Percentiles rank a stretch among this genome's conserved stretches.
These are phyloP conservation scores for Aspergillus fischeri DNA, from an alignment of 2,329 filamentous ascomycete species.

Conservation along the genomic window DNA sequence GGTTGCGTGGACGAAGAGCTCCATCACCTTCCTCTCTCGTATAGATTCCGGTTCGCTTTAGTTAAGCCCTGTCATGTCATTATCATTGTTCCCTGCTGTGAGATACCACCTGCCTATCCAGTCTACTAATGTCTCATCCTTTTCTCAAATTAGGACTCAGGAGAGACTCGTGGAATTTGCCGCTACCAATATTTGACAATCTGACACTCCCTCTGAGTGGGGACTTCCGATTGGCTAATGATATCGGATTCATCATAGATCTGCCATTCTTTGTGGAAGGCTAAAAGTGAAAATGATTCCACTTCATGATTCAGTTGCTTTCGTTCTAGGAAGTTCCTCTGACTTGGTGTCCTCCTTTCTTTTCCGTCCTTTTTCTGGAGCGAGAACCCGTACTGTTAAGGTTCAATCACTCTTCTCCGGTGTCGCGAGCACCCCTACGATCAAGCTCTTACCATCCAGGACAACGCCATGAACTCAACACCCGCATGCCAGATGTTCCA, in stretches of 20 bases:
- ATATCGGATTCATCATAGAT: not conserved
- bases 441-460: not conserved
- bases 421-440: not conserved
- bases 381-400: not conserved
- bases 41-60: not conserved
- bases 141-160: not conserved
- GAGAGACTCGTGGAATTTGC: not conserved
- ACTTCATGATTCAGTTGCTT: not conserved
- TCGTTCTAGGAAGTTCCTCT: not conserved
- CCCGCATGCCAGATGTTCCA: slow-evolving; percentile 27
- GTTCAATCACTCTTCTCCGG: not conserved
- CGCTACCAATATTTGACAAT: not conserved
- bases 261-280: not conserved
- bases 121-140: not conserved
- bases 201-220: not conserved
- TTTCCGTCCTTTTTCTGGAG: not conserved
- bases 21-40: slow-evolving; percentile 12
- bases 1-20: not conserved
- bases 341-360: not conserved
- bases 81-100: not conserved
- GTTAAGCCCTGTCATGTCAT: not conserved
- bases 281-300: not conserved
- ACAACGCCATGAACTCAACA: slow-evolving; percentile 7
- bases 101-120: slow-evolving; percentile 7
- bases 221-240: not conserved